Percentiles rank a stretch among this genome's conserved stretches.
These are phyloP conservation scores for Ganoderma lingzhi DNA, from an alignment of 1,284 basidiomycete species.

Conservation along the genomic window DNA sequence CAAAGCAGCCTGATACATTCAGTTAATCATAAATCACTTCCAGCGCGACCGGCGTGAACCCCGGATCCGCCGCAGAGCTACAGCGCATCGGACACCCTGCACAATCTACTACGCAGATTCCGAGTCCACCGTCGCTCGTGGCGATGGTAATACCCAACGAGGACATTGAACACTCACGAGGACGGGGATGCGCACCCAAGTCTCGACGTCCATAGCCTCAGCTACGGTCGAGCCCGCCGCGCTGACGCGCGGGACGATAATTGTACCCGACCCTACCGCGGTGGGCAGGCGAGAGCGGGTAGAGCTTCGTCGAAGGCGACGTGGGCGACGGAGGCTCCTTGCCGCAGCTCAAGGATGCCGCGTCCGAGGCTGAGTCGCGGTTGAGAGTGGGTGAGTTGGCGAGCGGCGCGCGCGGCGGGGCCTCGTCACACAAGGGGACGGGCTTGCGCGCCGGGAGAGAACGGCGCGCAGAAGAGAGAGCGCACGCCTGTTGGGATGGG, in stretches of 20 bases:
- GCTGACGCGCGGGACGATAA: background rate
- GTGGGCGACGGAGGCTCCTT: background rate
- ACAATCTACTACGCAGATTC: too few species aligned
- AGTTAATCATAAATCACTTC: too few species aligned
- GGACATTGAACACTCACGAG: too few species aligned
- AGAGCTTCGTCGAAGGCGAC: background rate
- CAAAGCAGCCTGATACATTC: too few species aligned
- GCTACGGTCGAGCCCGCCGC: background rate
- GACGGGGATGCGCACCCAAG: background rate
- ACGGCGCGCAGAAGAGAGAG: background rate
- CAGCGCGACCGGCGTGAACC: too few species aligned
- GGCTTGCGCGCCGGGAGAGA: background rate
- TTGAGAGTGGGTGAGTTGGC: background rate
- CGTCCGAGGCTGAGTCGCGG: background rate
- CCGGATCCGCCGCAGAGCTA: too few species aligned
- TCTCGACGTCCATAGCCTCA: background rate
- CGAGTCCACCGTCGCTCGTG: too few species aligned
- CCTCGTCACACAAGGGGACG: background rate
- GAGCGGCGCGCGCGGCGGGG: background rate
- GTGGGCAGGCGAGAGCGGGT: background rate
- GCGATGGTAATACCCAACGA: too few species aligned
- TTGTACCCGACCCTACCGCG: background rate
- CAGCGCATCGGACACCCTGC: too few species aligned
- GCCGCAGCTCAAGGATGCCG: background rate
- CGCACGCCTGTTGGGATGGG: background rate